Conservation (phyloP, 768 basidiomycete genomes). For the Kwoniella heveanensis region DNA sequence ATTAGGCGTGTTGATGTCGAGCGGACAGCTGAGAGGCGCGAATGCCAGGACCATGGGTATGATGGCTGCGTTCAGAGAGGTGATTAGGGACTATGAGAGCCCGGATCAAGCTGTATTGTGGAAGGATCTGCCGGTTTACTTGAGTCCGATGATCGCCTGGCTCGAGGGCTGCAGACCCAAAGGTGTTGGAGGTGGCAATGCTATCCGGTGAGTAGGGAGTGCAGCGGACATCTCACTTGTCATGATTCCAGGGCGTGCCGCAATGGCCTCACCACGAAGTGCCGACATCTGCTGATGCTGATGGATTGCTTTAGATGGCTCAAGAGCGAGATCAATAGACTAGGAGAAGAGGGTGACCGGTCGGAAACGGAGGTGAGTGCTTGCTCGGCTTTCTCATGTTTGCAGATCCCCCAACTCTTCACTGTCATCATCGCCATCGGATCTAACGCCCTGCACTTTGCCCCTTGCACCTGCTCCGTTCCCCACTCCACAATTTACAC, state of each 20-base stretch:
- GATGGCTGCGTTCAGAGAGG: constrained; percentile 85
- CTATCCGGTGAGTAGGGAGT: constrained; percentile 45
- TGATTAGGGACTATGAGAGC: constrained; percentile 58
- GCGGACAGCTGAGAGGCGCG: constrained; percentile 88
- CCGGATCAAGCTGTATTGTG: constrained; percentile 43
- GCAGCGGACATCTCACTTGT: background rate
- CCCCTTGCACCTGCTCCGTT: no score
- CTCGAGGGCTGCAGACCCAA: constrained; percentile 51
- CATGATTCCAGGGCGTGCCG: no score
- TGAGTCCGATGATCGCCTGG: constrained; percentile 47
- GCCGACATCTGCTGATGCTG: no score
- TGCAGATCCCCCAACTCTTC: no score
- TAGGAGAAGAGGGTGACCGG: constrained; percentile 69
- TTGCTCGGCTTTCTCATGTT: no score
- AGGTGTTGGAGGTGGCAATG: constrained; percentile 55
- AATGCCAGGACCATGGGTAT: constrained; percentile 95
- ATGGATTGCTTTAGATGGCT: constrained; percentile 66
- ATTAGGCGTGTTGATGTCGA: constrained; percentile 84
- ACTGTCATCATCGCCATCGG: no score
- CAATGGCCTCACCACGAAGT: no score
- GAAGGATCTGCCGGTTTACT: constrained; percentile 40
- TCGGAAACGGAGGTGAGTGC: constrained; percentile 85
- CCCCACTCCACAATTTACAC: no score
- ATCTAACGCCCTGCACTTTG: no score
- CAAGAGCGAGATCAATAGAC: constrained; percentile 89